A percentile compares a stretch with the other conserved stretches of the same genome.
Conservation (phyloP, 495 filamentous ascomycete species). For the Hypoxylon perforatum region DNA sequence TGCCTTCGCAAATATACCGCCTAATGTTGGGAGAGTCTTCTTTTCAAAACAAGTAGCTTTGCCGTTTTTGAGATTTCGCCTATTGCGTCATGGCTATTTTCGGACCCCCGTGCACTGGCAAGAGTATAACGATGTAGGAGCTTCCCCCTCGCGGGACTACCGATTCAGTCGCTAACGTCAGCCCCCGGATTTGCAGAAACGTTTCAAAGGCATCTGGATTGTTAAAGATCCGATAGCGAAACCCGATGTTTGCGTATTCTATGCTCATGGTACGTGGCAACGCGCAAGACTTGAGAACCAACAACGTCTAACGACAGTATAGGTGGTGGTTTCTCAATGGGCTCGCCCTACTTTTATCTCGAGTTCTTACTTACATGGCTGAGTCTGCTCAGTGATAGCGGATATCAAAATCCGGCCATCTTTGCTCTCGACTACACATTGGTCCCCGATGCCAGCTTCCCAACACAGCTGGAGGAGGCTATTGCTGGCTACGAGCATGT, state of each 20-base stretch:
- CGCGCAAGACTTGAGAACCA: not conserved
- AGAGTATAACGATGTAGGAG: slow-evolving; percentile 63
- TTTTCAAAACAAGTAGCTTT: slow-evolving; percentile 76
- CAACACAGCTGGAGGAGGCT: slow-evolving; percentile 73
- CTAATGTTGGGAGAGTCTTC: slow-evolving; percentile 75
- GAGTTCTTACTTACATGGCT: slow-evolving; percentile 79
- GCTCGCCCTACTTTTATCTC: slow-evolving; percentile 80
- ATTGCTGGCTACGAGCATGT: slow-evolving; percentile 74
- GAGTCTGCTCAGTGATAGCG: slow-evolving; percentile 63
- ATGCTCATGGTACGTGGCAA: slow-evolving; percentile 70
- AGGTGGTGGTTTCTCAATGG: slow-evolving; percentile 83
- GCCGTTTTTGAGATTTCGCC: slow-evolving; percentile 77
- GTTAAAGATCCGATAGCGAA: slow-evolving; percentile 58
- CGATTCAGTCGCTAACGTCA: slow-evolving; percentile 7
- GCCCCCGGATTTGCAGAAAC: slow-evolving; percentile 23
- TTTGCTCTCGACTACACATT: slow-evolving; percentile 82
- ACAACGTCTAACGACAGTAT: slow-evolving; percentile 22
- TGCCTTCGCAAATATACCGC: slow-evolving; percentile 75
- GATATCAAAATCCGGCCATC: slow-evolving; percentile 78
- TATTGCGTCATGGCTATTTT: slow-evolving; percentile 75
- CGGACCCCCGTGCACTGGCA: slow-evolving; percentile 70
- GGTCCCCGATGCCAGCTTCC: slow-evolving; percentile 77
- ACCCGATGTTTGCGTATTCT: slow-evolving; percentile 78
- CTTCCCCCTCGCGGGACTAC: not conserved
- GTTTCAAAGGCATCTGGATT: slow-evolving; percentile 71